Base-by-base conservation (phyloP, 2,329 filamentous ascomycete species). In the Colletotrichum navitas region DNA sequence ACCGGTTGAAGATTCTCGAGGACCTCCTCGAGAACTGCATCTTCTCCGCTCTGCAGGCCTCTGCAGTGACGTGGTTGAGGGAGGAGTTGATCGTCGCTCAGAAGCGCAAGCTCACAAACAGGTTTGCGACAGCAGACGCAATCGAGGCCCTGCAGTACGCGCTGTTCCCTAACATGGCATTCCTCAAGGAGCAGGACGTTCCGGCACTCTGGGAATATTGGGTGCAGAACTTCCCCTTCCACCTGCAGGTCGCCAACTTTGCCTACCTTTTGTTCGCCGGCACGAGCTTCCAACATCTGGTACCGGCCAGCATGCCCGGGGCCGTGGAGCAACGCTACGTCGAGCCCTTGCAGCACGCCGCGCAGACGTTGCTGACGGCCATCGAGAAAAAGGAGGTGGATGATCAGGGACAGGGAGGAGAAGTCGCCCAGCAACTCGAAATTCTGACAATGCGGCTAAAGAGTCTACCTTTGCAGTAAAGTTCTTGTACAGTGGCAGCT, bases 11-110 rank as follows among this genome's bases (percentile, higher is more conserved):
- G 36, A 92, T 92, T 73, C 84, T 92, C 11, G 87, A 90, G 63
- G 90, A 92, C 76, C 83, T 91, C 16, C 80, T 92, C 16, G 89
- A 91, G 79, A 90, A 91, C 77, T 91, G 90, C 82, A 85, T 88
- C 74, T 91, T 90, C 75, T 84, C 89, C 2, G 84, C 86, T 0
- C 82, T 92, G 47, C 90, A 91, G 77, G 90, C 88, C 11, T 89
- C 88, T 52, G 90, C 89, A 0, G 85, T 92, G 5, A 85, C 85
- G 5, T 92, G 90, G 90, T 80, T 91, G 43, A 86, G 89, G 65
- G 90, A 91, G 75, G 90, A 92, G 77, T 81, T 91, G 21, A 83
- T 90, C 11, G 78, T 83, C 5, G 85, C 87, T 3, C 79, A 75
- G 34, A 78, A 79, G 51, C 67, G 78, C 36, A 80, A 78, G 16